Percentiles rank a stretch among this genome's conserved stretches.
Conservation (phyloP, 441 rosid species). For the Hura crepitans region DNA sequence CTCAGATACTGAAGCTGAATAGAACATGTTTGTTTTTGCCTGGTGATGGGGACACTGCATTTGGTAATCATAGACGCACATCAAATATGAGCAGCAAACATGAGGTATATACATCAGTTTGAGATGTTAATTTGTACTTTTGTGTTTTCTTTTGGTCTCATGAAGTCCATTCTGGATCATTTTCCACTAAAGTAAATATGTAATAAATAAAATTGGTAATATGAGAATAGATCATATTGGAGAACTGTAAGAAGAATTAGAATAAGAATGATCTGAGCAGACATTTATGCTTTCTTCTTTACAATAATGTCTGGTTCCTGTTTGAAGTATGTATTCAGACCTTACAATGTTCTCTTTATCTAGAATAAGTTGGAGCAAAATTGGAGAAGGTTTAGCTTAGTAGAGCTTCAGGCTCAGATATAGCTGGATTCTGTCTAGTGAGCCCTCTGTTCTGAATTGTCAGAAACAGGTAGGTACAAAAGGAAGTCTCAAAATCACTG, state of each 20-base stretch:
- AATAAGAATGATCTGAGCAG: background rate
- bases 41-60: conserved; percentile 27
- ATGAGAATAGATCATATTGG: background rate
- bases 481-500: background rate
- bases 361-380: too few species aligned
- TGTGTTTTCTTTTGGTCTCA: conserved; percentile 11
- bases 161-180: background rate
- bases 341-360: background rate
- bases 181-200: background rate
- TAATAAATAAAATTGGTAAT: background rate
- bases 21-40: conserved; percentile 29
- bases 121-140: conserved; percentile 19
- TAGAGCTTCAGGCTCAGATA: background rate
- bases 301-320: background rate
- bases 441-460: background rate
- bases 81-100: conserved; percentile 28
- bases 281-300: background rate
- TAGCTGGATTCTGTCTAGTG: background rate
- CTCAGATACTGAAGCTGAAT: conserved; percentile 49
- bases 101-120: conserved; percentile 44
- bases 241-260: background rate
- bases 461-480: background rate
- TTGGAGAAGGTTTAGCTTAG: too few species aligned
- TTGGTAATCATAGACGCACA: conserved; percentile 25
- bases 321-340: background rate